Evolutionary conservation across 768 basidiomycete species (phyloP), one percentile per base, ranked within the genome.

Genomic region (Pulveroboletus sp.): DNA sequence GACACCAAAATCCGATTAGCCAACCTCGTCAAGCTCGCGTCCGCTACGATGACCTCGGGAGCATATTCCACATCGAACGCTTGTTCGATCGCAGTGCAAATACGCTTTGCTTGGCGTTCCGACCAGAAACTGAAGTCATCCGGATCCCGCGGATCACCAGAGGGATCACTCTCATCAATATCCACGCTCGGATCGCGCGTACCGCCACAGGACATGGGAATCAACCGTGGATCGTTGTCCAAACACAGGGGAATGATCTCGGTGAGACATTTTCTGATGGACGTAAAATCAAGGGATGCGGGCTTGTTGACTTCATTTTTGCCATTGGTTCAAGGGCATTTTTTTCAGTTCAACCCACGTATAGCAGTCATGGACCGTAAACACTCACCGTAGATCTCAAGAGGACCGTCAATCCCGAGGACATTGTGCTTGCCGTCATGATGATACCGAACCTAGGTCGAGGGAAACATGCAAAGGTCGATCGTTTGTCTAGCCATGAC

Each of bases 371-470:
- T 33, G 4, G 7, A n/a, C 13, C 2, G 40, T 33, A 43, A 42
- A 27, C 31, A 71, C 87, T 49, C 55, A 93, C 95, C 88, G 54
- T 83, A 90, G 30, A 99, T 84, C 64, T 96, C 92, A 50, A 98
- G 73, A 8, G 93, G 91, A 2, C 85, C 88, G 42, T 88, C 83
- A 46, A 86, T 62, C 46, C 83, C 81, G 80, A 98, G 87, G 49
- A 98, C 96, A 67, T 93, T 96, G 70, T 99, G 89, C 67, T 94
- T 97, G 42, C 93, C 93, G 66, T 96, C 92, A 62, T 97, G 94
- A 61, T 99, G 96, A 64, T 93, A 94, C 4, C 92, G 84, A 52
- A 87, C 74, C 87, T 89, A 54, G 26, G 43, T 39, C 39, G n/a
- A 44, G 14, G 38, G 5, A 27, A 32, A 43, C n/a, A 5, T 39